Evolutionary conservation across 2,329 filamentous ascomycete species (phyloP), one percentile per base, ranked within the genome.

Genomic region (Cladorrhinum sp.): DNA sequence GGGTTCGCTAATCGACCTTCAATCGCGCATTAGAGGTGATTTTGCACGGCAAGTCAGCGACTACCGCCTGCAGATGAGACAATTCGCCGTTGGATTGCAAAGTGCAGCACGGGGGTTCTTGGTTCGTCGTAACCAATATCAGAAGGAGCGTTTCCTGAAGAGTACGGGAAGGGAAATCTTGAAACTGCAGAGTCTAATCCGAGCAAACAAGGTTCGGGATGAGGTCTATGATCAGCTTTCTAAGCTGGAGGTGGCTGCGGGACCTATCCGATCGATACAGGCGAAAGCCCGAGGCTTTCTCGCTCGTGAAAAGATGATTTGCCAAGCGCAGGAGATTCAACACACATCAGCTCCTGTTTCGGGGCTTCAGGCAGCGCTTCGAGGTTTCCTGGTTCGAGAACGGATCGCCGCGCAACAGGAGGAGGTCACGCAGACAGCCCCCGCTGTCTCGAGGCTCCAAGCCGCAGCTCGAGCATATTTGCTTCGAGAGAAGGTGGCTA

Each of bases 1-100:
- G 74, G 82, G 88, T 24, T 80, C 83, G 73, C 76, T 99, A 25
- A 77, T 93, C 49, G 89, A 96, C 56, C 79, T 99, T 9, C 96
- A 99, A 73, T 86, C 93, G 7, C 85, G 89, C 41, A 89, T 98
- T 58, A 87, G 95, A 61, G 96, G 92, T 57, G 92, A 96, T 69
- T 96, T 91, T 76, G 84, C 91, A 1, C 83, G 93, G 50, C 92
- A 97, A 72, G 85, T 98, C 60, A 85, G 88, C 65, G 84, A 85
- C 63, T 97, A 97, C 75, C 85, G 90, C 52, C 78, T 95, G 60
- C 85, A 88, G 65, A 97, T 96, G 93, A 84, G 85, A 59, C 83
- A 78, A 20, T 96, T 96, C 70, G 91, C 93, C 2, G 79, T 90
- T 25, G 81, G 86, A 63, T 81, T 97, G 18, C 95, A 99, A 74